A percentile compares a stretch with the other conserved stretches of the same genome.
These are phyloP conservation scores for Anaeromyces robustus DNA, from an alignment of 192 early-diverging fungal genomes.

Conservation along the genomic window DNA sequence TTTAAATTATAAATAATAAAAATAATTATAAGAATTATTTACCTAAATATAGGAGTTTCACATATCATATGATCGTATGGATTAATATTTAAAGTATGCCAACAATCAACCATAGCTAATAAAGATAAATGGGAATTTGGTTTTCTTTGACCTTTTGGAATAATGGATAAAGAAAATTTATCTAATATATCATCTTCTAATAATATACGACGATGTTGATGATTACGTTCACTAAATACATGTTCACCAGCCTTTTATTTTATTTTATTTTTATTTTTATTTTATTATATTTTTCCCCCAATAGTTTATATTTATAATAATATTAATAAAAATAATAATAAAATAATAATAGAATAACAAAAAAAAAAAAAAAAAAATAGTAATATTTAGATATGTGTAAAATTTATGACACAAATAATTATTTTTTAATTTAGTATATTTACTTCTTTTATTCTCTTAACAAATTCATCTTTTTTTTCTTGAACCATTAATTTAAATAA, in stretches of 20 bases:
- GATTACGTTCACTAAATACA: conserved; percentile 61
- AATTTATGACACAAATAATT: not conserved
- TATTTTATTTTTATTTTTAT: no score
- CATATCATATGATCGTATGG: conserved; percentile 91
- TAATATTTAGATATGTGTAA: no score
- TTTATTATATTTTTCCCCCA: no score
- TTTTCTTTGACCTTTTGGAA: conserved; percentile 21
- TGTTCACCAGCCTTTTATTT: conserved; percentile 49
- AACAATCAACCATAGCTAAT: conserved; percentile 86
- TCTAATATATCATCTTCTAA: conserved; percentile 69
- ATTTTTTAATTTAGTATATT: not conserved
- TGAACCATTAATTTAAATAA: conserved; percentile 92
- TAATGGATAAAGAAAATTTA: conserved; percentile 64
- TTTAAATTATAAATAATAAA: not conserved
- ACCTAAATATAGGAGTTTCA: conserved; percentile 77
- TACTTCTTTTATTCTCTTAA: conserved; percentile 43
- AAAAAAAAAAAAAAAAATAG: no score
- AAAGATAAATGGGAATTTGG: conserved; percentile 87
- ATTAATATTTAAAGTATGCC: conserved; percentile 66
- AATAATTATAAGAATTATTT: no score
- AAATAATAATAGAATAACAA: no score
- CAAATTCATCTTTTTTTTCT: conserved; percentile 65
- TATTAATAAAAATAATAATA: no score
- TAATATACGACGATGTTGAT: conserved; percentile 46
- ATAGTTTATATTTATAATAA: no score